Percentiles rank a stretch among this genome's conserved stretches.
These are phyloP conservation scores for Amphibolis antarctica DNA, from an alignment of 106 monocot genomes.

Conservation along the genomic window DNA sequence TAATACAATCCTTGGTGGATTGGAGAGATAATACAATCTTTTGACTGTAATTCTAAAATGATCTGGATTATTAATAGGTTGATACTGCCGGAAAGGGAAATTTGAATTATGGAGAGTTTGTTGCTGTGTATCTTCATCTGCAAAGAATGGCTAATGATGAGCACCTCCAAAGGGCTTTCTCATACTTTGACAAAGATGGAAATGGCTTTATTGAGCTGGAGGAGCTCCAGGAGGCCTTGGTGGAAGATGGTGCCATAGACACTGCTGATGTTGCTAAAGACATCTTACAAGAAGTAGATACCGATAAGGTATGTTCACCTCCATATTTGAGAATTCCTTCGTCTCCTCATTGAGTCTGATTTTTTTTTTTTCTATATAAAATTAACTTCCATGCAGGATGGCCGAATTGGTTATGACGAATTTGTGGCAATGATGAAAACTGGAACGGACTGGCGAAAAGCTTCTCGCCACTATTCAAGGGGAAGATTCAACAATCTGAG, in stretches of 20 bases:
- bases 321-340: neutral
- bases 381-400: slow-evolving; percentile 7
- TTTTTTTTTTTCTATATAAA: too few species aligned
- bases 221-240: slow-evolving; percentile 9
- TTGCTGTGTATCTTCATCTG: slow-evolving; percentile 8
- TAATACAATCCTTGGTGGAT: too few species aligned
- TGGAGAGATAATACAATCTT: too few species aligned
- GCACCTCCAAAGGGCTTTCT: slow-evolving; percentile 7
- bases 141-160: slow-evolving; percentile 12
- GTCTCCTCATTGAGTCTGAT: too few species aligned
- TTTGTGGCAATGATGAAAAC: slow-evolving; percentile 19
- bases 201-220: slow-evolving; percentile 8
- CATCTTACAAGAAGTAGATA: slow-evolving; percentile 10
- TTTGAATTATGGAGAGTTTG: slow-evolving; percentile 9
- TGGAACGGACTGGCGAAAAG: slow-evolving; percentile 19
- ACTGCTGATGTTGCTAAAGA: slow-evolving; percentile 2
- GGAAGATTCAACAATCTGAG: slow-evolving; percentile 14
- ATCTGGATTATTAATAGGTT: too few species aligned
- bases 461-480: slow-evolving; percentile 13
- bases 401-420: slow-evolving; percentile 11
- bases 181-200: slow-evolving; percentile 10
- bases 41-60: too few species aligned
- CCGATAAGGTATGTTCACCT: slow-evolving; percentile 4
- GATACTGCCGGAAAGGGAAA: neutral
- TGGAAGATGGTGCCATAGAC: slow-evolving; percentile 6